Conservation (phyloP, 441 rosid species). For the Gossypium schwendimanii region DNA sequence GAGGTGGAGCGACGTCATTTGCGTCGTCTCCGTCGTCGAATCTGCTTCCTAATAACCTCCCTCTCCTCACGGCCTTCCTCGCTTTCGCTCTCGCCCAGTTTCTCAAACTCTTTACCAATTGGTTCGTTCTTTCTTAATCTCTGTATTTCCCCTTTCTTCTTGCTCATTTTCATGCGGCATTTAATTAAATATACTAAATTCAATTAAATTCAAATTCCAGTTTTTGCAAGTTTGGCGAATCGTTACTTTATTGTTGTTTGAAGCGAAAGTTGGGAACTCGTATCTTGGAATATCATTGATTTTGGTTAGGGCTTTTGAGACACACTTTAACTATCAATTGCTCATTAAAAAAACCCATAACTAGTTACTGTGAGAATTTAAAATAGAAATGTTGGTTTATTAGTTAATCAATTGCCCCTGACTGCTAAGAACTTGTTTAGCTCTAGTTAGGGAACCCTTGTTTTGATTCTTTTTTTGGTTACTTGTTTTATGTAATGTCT, state of each 20-base stretch:
- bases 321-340: background rate
- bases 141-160: background rate
- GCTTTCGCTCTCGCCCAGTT: slow-evolving; percentile 89
- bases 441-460: background rate
- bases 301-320: background rate
- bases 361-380: background rate
- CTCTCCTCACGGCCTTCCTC: slow-evolving; percentile 77
- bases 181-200: background rate
- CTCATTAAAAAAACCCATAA: background rate
- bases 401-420: background rate
- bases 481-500: background rate
- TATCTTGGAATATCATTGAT: background rate
- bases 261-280: background rate
- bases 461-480: background rate
- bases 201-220: background rate
- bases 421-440: background rate
- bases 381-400: background rate
- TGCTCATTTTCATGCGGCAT: background rate
- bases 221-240: background rate
- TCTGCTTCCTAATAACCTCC: slow-evolving; percentile 56
- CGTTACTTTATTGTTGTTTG: background rate
- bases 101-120: slow-evolving; percentile 90
- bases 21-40: slow-evolving; percentile 34
- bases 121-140: slow-evolving; percentile 43
- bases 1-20: slow-evolving; percentile 19